These are phyloP conservation scores for Helotiales sp. DNA, from an alignment of 2,329 filamentous ascomycete genomes.

Conservation along the genomic window DNA sequence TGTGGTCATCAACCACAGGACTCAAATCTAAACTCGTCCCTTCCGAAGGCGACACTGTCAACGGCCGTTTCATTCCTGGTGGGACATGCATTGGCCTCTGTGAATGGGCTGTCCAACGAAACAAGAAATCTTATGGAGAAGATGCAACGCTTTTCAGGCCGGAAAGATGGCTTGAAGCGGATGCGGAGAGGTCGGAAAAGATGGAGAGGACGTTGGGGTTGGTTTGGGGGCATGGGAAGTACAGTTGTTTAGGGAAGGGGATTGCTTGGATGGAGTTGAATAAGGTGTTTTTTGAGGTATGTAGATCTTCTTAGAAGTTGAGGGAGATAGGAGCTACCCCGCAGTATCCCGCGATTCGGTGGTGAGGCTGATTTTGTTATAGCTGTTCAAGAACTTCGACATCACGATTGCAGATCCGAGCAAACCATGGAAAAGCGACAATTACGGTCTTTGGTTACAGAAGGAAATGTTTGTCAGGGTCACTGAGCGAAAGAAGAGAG, in stretches of 20 bases:
- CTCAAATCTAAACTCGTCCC: slow-evolving; percentile 22
- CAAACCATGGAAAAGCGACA: slow-evolving; percentile 15
- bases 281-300: slow-evolving; percentile 39
- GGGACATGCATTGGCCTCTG: slow-evolving; percentile 28
- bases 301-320: neutral
- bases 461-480: slow-evolving; percentile 15
- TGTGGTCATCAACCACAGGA: slow-evolving; percentile 44
- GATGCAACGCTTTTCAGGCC: slow-evolving; percentile 46
- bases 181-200: slow-evolving; percentile 18
- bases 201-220: slow-evolving; percentile 44
- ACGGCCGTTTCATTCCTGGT: slow-evolving; percentile 19
- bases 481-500: neutral
- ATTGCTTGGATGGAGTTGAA: slow-evolving; percentile 51
- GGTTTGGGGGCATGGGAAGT: slow-evolving; percentile 47
- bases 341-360: too few species aligned
- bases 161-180: slow-evolving; percentile 48
- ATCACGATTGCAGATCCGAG: slow-evolving; percentile 15
- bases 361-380: too few species aligned
- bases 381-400: slow-evolving; percentile 18
- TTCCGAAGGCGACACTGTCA: slow-evolving; percentile 19
- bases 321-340: too few species aligned
- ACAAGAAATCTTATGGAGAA: slow-evolving; percentile 37
- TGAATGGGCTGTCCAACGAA: slow-evolving; percentile 32
- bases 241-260: slow-evolving; percentile 46
- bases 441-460: slow-evolving; percentile 7